These are phyloP conservation scores for Lepiota brunneoincarnata DNA, from an alignment of 768 basidiomycete species.

Conservation along the genomic window DNA sequence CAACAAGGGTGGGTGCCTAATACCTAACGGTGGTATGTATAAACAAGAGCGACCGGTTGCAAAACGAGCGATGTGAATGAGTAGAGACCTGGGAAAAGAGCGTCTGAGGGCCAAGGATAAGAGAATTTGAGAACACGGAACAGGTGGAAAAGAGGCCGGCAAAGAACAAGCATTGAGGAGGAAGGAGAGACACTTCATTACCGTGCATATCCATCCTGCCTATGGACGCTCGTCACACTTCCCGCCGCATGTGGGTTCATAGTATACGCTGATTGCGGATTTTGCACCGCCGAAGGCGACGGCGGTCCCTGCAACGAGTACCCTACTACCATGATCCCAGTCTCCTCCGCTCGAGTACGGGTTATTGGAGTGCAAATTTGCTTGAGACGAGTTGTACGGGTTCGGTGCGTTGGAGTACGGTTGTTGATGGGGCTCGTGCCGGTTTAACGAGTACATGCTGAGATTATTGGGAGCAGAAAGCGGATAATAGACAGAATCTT, in stretches of 20 bases:
- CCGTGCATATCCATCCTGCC: neutral
- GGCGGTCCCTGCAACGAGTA: constrained; percentile 5
- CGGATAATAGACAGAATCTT: constrained; percentile 9
- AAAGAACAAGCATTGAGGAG: too few species aligned
- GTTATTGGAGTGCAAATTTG: neutral
- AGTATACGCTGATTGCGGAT: neutral
- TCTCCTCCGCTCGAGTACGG: neutral
- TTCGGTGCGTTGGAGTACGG: neutral
- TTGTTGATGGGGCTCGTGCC: neutral
- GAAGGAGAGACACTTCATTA: too few species aligned
- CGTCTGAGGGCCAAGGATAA: too few species aligned
- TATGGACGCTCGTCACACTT: constrained; percentile 8
- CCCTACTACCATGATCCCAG: constrained; percentile 1
- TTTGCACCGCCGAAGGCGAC: neutral
- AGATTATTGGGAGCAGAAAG: constrained; percentile 1
- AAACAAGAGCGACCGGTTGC: too few species aligned
- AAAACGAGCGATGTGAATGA: too few species aligned
- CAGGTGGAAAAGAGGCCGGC: too few species aligned
- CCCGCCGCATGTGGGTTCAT: constrained; percentile 7
- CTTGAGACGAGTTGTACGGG: neutral
- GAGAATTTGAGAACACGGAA: too few species aligned
- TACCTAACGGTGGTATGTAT: too few species aligned
- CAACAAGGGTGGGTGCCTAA: too few species aligned
- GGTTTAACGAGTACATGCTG: constrained; percentile 6
- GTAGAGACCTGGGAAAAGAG: too few species aligned